These are phyloP conservation scores for Xylariaceae sp. DNA, from an alignment of 2,329 filamentous ascomycete species.

Conservation along the genomic window DNA sequence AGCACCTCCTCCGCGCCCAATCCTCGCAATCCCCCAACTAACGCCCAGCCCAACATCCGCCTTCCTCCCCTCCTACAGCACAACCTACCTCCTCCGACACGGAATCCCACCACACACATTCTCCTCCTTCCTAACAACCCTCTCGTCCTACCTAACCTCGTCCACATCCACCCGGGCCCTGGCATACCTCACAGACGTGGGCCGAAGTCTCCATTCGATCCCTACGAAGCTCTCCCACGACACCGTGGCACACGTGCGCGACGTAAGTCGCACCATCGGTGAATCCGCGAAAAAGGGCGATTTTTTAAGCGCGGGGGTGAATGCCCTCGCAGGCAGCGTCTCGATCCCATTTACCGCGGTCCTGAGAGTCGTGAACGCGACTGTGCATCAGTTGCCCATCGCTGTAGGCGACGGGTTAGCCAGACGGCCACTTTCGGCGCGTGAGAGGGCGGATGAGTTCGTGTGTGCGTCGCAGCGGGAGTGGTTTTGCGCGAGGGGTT, in stretches of 20 bases:
- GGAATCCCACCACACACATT: constrained; percentile 29
- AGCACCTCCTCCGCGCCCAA: constrained; percentile 29
- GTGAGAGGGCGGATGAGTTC: constrained; percentile 40
- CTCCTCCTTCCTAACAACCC: constrained; percentile 32
- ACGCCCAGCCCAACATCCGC: constrained; percentile 33
- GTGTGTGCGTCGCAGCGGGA: constrained; percentile 39
- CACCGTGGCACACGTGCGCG: constrained; percentile 35
- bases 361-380: constrained; percentile 34
- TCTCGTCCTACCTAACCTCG: constrained; percentile 43
- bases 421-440: constrained; percentile 38
- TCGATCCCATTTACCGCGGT: constrained; percentile 37
- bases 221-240: constrained; percentile 36
- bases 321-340: constrained; percentile 35
- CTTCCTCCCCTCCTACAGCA: constrained; percentile 38
- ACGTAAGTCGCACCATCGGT: constrained; percentile 34
- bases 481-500: constrained; percentile 38
- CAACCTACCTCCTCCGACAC: constrained; percentile 35
- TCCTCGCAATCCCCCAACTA: constrained; percentile 13
- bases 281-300: constrained; percentile 37
- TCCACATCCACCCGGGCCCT: constrained; percentile 41
- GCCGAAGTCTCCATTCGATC: constrained; percentile 28
- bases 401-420: constrained; percentile 32
- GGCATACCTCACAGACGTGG: constrained; percentile 26
- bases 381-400: constrained; percentile 33
- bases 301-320: constrained; percentile 35